These are phyloP conservation scores for Carex sylvatica DNA, from an alignment of 202 grass and related monocot species.

Conservation along the genomic window DNA sequence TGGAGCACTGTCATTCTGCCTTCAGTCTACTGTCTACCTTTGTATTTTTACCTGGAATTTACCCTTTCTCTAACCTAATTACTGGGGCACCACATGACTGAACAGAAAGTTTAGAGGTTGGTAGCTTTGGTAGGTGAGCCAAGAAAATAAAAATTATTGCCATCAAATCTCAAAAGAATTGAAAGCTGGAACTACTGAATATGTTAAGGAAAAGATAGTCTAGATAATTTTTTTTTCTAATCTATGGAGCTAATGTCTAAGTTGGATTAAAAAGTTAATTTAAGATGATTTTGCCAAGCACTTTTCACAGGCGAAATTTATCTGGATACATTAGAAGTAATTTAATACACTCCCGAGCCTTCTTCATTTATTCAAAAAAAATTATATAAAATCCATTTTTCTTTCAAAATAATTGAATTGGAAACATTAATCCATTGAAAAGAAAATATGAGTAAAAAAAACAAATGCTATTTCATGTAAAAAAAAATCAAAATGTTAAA, in stretches of 20 bases:
- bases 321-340: background rate
- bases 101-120: background rate
- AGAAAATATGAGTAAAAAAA: background rate
- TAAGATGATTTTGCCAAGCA: background rate
- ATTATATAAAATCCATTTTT: background rate
- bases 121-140: constrained; percentile 20
- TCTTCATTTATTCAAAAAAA: background rate
- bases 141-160: background rate
- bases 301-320: background rate
- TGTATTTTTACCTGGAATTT: constrained; percentile 24
- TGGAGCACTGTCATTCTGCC: background rate
- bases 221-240: background rate
- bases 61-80: background rate
- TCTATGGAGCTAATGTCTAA: background rate
- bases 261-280: background rate
- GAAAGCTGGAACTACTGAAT: background rate
- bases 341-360: background rate
- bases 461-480: constrained; percentile 1
- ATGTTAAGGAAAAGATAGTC: constrained; percentile 5
- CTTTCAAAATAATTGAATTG: background rate
- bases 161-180: constrained; percentile 16
- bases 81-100: constrained; percentile 18
- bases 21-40: background rate
- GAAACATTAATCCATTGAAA: background rate
- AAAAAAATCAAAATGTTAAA: background rate